Percentiles rank a stretch among this genome's conserved stretches.
phyloP scores from a whole-genome alignment of 1,284 basidiomycete species.

The Bjerkandera adusta region DNA sequence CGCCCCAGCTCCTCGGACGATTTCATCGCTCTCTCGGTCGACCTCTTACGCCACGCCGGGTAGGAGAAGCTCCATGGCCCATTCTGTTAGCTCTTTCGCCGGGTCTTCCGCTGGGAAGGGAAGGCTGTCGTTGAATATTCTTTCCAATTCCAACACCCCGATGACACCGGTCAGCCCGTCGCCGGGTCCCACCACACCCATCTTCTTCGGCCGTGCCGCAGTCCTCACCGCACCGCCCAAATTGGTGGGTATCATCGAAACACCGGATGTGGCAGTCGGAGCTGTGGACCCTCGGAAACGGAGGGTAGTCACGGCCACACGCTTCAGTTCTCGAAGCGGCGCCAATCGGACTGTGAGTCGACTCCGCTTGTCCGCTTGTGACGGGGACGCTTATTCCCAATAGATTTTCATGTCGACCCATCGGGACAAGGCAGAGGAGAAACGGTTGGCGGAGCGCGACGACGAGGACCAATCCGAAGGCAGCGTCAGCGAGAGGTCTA shows the following conservation, averaged over 20 bases:
- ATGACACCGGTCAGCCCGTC: constrained; percentile 42
- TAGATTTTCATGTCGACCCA: constrained; percentile 82
- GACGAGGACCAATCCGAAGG: constrained; percentile 27
- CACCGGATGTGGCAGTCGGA: constrained; percentile 79
- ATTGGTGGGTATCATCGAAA: constrained; percentile 77
- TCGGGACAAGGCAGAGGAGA: constrained; percentile 46
- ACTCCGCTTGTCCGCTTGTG: not conserved
- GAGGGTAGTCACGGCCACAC: constrained; percentile 80
- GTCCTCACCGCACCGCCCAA: constrained; percentile 77
- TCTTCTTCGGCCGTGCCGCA: constrained; percentile 62
- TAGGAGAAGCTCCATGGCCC: constrained; percentile 44
- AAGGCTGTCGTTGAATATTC: constrained; percentile 29
- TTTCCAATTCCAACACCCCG: constrained; percentile 35
- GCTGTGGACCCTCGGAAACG: constrained; percentile 80
- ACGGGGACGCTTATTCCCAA: not conserved
- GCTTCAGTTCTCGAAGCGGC: constrained; percentile 78
- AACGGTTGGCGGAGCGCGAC: constrained; percentile 24
- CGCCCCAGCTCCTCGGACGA: constrained; percentile 33
- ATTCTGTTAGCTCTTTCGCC: constrained; percentile 21
- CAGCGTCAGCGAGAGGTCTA: constrained; percentile 17
- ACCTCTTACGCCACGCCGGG: constrained; percentile 46
- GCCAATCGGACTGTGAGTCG: constrained; percentile 71
- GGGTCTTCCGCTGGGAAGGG: constrained; percentile 18
- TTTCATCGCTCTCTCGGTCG: constrained; percentile 32
- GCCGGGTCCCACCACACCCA: constrained; percentile 41